These are phyloP conservation scores for Fistulifera pelliculosa DNA, from an alignment of 108 stramenopile species.

Conservation along the genomic window DNA sequence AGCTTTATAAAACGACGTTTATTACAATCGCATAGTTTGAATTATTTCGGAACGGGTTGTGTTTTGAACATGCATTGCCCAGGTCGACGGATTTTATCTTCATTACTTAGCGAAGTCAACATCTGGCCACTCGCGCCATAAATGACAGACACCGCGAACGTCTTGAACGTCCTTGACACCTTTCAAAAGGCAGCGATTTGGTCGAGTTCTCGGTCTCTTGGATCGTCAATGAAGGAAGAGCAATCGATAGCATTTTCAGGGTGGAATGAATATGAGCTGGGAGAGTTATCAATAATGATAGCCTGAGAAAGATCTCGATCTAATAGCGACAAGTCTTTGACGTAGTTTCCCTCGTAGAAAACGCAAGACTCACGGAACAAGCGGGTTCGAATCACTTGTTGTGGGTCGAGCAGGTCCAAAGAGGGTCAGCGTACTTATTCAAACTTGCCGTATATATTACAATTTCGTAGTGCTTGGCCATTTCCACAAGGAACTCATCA, in stretches of 20 bases:
- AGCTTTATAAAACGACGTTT: no score
- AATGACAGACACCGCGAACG: slow-evolving; percentile 56
- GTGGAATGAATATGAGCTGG: slow-evolving; percentile 93
- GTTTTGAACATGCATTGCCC: no score
- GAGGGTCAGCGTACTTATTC: slow-evolving; percentile 95
- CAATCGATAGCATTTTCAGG: slow-evolving; percentile 98
- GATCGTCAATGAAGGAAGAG: slow-evolving; percentile 92
- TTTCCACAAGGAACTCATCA: slow-evolving; percentile 89
- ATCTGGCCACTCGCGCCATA: slow-evolving; percentile 86
- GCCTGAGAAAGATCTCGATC: slow-evolving; percentile 76
- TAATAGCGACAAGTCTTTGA: slow-evolving; percentile 89
- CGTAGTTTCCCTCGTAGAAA: slow-evolving; percentile 95
- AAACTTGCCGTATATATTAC: slow-evolving; percentile 97
- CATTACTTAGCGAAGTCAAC: slow-evolving; percentile 19
- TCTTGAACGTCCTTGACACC: slow-evolving; percentile 72
- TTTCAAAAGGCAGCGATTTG: slow-evolving; percentile 87
- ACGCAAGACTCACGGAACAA: slow-evolving; percentile 98
- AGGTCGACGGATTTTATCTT: no score
- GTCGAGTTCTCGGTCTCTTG: slow-evolving; percentile 86
- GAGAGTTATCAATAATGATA: slow-evolving; percentile 98
- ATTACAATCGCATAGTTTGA: no score
- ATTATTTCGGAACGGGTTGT: no score
- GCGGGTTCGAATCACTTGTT: slow-evolving; percentile 70
- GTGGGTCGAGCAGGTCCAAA: slow-evolving; percentile 91
- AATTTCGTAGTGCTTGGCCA: slow-evolving; percentile 95